Evolutionary conservation across 1,284 basidiomycete species (phyloP).

Genomic region (Leccinum idahoense): DNA sequence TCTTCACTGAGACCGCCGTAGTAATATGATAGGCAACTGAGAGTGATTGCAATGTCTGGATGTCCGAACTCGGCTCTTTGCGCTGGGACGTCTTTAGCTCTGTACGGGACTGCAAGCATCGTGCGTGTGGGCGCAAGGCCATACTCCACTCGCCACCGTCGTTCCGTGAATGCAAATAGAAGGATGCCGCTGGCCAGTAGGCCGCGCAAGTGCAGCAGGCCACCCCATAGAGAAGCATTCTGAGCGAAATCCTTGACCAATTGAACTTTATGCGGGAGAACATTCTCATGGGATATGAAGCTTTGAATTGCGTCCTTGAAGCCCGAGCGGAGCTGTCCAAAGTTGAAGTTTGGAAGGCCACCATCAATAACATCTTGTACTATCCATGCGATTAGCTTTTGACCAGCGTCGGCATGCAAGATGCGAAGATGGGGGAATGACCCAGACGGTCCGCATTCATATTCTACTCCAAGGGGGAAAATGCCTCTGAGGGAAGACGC

Average conservation of each 20-base stretch:
- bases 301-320: too few species aligned
- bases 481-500: too few species aligned
- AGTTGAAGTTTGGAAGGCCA: too few species aligned
- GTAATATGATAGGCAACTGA: constrained; percentile 52
- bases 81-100: constrained; percentile 12
- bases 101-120: constrained; percentile 42
- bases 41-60: constrained; percentile 43
- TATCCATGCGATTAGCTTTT: too few species aligned
- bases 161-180: constrained; percentile 32
- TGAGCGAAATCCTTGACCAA: too few species aligned
- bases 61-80: constrained; percentile 50
- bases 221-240: constrained; percentile 33
- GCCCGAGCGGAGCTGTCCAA: too few species aligned
- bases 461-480: too few species aligned
- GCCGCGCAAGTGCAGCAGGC: constrained; percentile 41
- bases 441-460: too few species aligned
- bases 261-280: constrained; percentile 29
- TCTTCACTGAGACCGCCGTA: constrained; percentile 40
- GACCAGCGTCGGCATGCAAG: too few species aligned
- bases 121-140: constrained; percentile 43
- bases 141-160: constrained; percentile 50
- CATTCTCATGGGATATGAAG: constrained; percentile 27
- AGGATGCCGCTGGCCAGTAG: constrained; percentile 40
- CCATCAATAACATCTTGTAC: too few species aligned
- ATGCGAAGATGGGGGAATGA: too few species aligned